Evolutionary conservation across 2,329 filamentous ascomycete species (phyloP).

Genomic region (Drechslerella dactyloides): DNA sequence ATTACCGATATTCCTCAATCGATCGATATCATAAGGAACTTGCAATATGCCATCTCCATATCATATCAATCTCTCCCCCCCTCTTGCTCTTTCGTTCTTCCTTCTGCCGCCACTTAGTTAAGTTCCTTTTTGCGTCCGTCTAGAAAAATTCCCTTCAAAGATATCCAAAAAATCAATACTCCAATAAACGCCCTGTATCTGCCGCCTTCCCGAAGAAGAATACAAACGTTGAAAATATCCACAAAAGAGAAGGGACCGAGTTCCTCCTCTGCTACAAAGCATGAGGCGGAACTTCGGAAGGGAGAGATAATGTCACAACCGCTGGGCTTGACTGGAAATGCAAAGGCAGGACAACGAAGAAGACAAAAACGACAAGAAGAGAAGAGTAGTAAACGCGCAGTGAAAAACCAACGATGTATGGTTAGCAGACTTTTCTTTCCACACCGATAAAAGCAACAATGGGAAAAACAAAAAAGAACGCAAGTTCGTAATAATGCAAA

Average conservation of each 20-base stretch:
- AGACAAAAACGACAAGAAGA: background rate
- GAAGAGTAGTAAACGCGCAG: background rate
- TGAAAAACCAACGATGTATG: background rate
- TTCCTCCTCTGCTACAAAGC: background rate
- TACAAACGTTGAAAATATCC: background rate
- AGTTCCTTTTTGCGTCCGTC: background rate
- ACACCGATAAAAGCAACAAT: background rate
- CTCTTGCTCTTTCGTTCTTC: background rate
- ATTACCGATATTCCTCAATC: no score
- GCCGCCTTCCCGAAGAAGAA: background rate
- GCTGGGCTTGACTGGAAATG: background rate
- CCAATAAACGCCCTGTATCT: slow-evolving; percentile 1
- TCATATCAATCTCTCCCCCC: no score
- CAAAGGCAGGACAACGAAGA: background rate
- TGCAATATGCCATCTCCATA: no score
- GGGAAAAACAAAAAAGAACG: background rate
- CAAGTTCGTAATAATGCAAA: slow-evolving; percentile 1
- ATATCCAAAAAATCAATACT: background rate
- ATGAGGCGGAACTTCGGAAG: background rate
- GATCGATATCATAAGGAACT: no score
- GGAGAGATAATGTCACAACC: background rate
- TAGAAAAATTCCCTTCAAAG: background rate
- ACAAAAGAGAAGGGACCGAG: background rate
- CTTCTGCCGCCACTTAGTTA: no score
- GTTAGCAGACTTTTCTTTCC: background rate